Evolutionary conservation across 768 basidiomycete species (phyloP).

Genomic region (Lepiota venenata): DNA sequence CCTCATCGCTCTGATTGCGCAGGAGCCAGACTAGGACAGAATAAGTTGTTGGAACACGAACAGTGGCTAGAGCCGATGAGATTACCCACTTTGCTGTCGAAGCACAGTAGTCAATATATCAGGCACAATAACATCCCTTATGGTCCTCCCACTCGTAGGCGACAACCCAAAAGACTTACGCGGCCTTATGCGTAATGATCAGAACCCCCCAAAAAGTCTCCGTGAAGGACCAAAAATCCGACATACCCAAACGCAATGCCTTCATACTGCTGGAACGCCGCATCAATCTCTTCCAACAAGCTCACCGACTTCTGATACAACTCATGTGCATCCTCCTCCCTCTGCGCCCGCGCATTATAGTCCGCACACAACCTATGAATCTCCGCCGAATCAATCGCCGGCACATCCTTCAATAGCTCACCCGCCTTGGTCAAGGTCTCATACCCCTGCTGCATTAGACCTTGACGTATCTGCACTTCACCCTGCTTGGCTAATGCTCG

Average conservation of each 20-base stretch:
- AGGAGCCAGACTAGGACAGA: slow-evolving; percentile 56
- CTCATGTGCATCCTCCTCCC: slow-evolving; percentile 46
- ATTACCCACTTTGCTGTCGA: slow-evolving; percentile 60
- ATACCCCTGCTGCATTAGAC: slow-evolving; percentile 53
- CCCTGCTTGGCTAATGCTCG: slow-evolving; percentile 65
- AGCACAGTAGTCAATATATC: slow-evolving; percentile 58
- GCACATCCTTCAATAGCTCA: slow-evolving; percentile 39
- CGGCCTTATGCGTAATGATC: slow-evolving; percentile 25
- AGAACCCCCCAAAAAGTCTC: not conserved
- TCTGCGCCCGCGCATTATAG: slow-evolving; percentile 39
- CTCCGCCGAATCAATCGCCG: slow-evolving; percentile 57
- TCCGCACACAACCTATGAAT: slow-evolving; percentile 55
- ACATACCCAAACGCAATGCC: slow-evolving; percentile 41
- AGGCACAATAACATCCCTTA: slow-evolving; percentile 53
- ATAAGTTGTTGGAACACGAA: not conserved
- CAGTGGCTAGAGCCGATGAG: not conserved
- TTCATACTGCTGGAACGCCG: slow-evolving; percentile 51
- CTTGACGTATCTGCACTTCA: slow-evolving; percentile 67
- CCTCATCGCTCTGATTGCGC: slow-evolving; percentile 51
- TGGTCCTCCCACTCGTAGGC: slow-evolving; percentile 19
- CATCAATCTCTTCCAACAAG: slow-evolving; percentile 62
- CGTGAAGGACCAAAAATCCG: not conserved
- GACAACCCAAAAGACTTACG: slow-evolving; percentile 42
- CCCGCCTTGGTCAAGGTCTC: slow-evolving; percentile 50
- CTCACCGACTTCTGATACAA: slow-evolving; percentile 53